Evolutionary conservation across 106 monocot species (phyloP), one percentile per base, ranked within the genome.

Genomic region (Hemerocallis citrina): DNA sequence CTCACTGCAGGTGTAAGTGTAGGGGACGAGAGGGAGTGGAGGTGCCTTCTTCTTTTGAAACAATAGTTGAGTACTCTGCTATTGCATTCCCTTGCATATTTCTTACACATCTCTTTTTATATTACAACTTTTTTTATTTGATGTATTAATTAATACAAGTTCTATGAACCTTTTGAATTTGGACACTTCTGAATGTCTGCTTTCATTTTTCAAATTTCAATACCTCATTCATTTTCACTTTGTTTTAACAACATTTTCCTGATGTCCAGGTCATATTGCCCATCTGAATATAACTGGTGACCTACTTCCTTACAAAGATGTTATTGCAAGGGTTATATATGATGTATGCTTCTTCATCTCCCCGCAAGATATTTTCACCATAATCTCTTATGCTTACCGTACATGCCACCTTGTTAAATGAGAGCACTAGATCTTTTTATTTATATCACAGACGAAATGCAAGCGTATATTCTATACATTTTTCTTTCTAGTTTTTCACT

Each of bases 1-100:
- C n/a, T n/a, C n/a, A n/a, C n/a, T n/a, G n/a, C n/a, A n/a, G n/a
- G n/a, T n/a, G n/a, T n/a, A n/a, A n/a, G n/a, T n/a, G n/a, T n/a
- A n/a, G n/a, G n/a, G n/a, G n/a, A n/a, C n/a, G n/a, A n/a, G n/a
- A 65, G 52, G 92, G 82, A 56, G 63, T 78, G 39, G 98, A 98
- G 68, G 85, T 85, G 7, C 98, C 98, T 55, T 88, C 98, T 65
- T 98, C 98, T 54, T 98, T 98, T 76, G 98, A 98, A 68, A 98
- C 98, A 74, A 78, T 88, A 79, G 98, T 81, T 98, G 88, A 87
- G 90, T 77, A 68, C 43, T 75, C 31, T 39, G 52, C 46, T 52
- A n/a, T n/a, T n/a, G n/a, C n/a, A n/a, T 52, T 52, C 15, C 51
- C 51, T 10, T 51, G 15, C 3, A 46, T 46, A 46, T 3, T 46